Base-by-base conservation (phyloP, 306 rosid genomes). In the Alnus rubra region DNA sequence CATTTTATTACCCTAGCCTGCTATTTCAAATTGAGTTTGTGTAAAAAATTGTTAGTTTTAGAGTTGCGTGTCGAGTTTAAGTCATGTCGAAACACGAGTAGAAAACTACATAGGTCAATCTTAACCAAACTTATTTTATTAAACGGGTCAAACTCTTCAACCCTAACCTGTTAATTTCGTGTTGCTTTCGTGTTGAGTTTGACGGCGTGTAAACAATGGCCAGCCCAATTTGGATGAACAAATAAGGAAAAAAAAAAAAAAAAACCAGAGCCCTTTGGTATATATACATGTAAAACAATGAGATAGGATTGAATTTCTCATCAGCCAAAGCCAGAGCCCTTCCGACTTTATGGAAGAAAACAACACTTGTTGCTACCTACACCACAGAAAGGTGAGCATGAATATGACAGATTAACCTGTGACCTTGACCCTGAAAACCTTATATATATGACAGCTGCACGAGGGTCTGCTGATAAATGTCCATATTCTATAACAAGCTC, bases 391-490 rank as follows among this genome's bases (percentile, higher is more conserved):
- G 23, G 69, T n/a, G 48, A 37, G 52, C 52, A 16, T 33, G 71
- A 68, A 39, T 59, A 71, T 56, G 81, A 59, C 75, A 65, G 67
- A 77, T 70, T 39, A 79, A 81, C 82, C 76, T 82, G 65, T 83
- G 78, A 80, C 78, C 58, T 74, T 76, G 87, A 87, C 85, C 73
- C 47, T 42, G 79, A 83, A 78, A 82, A 76, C 52, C 63, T 65
- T 39, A 70, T 58, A 76, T 74, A 70, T 62, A 76, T 74, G 90
- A 90, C 92, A 88, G 10, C 0, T 37, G 69, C 90, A 80, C 86
- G 87, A 69, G 85, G 90, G 35, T 65, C 42, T 73, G 75, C 74
- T 76, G 80, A 82, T 82, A 78, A 78, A 76, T 77, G 88, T 81
- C 92, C 78, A 78, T 67, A 76, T 87, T 79, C 79, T 71, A 78